Evolutionary conservation across 164 flowering plant genomes (phyloP), one percentile per base, ranked within the genome.

Genomic region (Stephania japonica): DNA sequence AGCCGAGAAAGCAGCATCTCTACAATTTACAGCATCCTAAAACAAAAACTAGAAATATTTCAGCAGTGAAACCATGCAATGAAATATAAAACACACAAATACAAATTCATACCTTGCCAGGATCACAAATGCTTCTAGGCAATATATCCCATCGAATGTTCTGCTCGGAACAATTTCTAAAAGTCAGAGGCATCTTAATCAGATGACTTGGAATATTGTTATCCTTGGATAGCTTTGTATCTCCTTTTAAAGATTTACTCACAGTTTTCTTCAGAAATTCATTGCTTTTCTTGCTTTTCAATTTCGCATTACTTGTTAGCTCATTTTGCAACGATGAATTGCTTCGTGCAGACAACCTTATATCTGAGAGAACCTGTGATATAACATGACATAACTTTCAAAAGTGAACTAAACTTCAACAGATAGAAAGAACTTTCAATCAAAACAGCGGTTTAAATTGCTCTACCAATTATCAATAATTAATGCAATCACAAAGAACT

Each of bases 71-170:
- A 24, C 18, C 19, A 27, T 32, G 19, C 25, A 70, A 8, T 7
- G 12, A 12, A 73, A 62, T 41, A 19, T 43, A 25, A 16, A 47
- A 3, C 32, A 68, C 12, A 65, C 3, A 27, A 25, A 42, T 7
- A 23, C 42, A 2, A 42, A 23, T 25, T 25, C 67, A 61, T 72
- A 89, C 91, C 91, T 87, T 87, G 69, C 90, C 90, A 76, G 81
- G 75, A 66, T 75, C 78, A 67, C 67, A 77, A 38, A 88, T 73
- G 13, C 78, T 47, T 65, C 84, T 27, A 11, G 90, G 85, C 38
- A 87, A 80, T 10, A 76, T 62, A 69, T 76, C 77, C 88, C 88
- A 88, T 23, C 67, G 80, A 44, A 79, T 78, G 21, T 69, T 75
- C 21, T 65, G 73, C 5, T 83, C 81, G 8, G 80, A 79, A 77